These are phyloP conservation scores for Eucalyptus tenuipes DNA, from an alignment of 345 rosid species.

Conservation along the genomic window DNA sequence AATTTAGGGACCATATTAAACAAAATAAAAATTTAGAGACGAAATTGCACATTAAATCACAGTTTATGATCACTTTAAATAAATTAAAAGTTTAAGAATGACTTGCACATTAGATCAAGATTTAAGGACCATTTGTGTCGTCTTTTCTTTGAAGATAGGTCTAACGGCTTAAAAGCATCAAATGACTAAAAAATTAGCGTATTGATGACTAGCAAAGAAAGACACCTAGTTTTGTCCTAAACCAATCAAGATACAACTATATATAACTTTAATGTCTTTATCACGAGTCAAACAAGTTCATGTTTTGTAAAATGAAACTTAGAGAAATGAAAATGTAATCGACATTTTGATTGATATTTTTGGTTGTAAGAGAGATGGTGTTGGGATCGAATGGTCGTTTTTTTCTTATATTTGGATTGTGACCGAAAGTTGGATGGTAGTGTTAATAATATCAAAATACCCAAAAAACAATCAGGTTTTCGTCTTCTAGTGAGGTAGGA, in stretches of 20 bases:
- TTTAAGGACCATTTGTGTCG: background rate
- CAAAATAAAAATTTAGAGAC: background rate
- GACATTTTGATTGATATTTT: background rate
- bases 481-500: background rate
- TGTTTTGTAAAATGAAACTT: background rate
- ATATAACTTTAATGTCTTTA: background rate
- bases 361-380: background rate
- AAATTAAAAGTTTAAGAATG: background rate
- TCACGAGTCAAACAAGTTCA: background rate
- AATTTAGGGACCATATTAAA: fast-evolving
- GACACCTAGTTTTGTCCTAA: background rate
- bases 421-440: background rate
- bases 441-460: background rate
- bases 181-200: background rate
- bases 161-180: fast-evolving
- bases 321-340: background rate
- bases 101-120: background rate
- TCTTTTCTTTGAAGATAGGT: background rate
- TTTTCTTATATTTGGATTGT: background rate
- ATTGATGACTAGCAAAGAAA: background rate
- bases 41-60: fast-evolving
- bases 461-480: background rate
- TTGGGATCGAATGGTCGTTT: background rate
- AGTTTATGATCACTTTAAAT: background rate
- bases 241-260: background rate